phyloP scores from a whole-genome alignment of 768 basidiomycete species.

The Amanita muscaria region DNA sequence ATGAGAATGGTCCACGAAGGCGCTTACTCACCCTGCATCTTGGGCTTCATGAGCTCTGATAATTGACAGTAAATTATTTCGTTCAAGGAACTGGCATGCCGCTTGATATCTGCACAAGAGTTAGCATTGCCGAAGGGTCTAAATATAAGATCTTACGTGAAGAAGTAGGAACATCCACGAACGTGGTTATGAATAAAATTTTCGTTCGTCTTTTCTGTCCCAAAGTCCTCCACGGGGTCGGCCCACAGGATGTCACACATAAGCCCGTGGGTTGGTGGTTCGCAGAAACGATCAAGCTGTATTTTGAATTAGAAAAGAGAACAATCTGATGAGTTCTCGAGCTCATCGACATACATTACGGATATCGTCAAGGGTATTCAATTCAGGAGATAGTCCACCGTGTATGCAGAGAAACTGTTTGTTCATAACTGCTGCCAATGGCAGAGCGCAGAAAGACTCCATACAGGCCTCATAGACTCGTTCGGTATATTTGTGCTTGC shows the following conservation, averaged over 20 bases:
- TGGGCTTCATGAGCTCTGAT: constrained; percentile 98
- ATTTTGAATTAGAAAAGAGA: background rate
- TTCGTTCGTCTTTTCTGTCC: constrained; percentile 84
- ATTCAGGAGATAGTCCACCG: constrained; percentile 91
- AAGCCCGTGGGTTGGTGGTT: constrained; percentile 92
- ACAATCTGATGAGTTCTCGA: background rate
- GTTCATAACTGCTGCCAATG: constrained; percentile 97
- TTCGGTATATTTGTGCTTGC: constrained; percentile 98
- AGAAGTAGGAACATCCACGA: constrained; percentile 95
- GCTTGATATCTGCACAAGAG: constrained; percentile 69
- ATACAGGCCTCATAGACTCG: constrained; percentile 95
- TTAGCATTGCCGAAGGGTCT: background rate
- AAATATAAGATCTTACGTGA: constrained; percentile 29
- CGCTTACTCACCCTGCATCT: constrained; percentile 75
- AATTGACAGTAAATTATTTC: constrained; percentile 93
- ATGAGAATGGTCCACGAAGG: constrained; percentile 3
- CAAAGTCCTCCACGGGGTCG: constrained; percentile 96
- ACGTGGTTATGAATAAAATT: constrained; percentile 95
- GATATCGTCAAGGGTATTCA: constrained; percentile 93
- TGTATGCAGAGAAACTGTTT: constrained; percentile 99
- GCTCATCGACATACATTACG: constrained; percentile 68
- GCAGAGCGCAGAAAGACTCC: constrained; percentile 94
- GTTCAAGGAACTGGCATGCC: constrained; percentile 93
- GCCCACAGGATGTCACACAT: constrained; percentile 99
- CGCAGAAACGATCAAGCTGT: constrained; percentile 95